Conservation (phyloP, 495 filamentous ascomycete genomes). For the Ramalina peruviana region DNA sequence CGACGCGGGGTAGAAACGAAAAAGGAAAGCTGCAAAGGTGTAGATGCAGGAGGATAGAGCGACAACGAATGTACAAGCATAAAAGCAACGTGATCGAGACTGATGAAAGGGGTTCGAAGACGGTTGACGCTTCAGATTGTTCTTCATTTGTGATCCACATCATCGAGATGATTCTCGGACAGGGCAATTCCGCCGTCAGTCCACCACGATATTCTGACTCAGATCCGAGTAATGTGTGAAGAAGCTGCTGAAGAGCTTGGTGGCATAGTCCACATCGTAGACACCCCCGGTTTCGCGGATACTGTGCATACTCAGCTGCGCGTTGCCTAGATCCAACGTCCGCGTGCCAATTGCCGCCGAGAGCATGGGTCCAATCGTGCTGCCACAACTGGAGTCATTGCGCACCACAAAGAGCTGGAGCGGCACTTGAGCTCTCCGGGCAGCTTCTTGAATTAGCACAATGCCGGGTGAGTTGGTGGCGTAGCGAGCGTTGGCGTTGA, state of each 20-base stretch:
- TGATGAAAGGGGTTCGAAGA: not conserved
- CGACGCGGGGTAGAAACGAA: too few relatives aligned
- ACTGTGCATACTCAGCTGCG: constrained; percentile 95
- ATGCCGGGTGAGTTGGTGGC: constrained; percentile 93
- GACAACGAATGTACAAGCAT: not conserved
- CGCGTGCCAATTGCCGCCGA: constrained; percentile 69
- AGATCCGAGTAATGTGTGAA: constrained; percentile 68
- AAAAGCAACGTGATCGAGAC: not conserved
- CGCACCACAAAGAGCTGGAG: constrained; percentile 91
- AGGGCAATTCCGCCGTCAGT: constrained; percentile 21
- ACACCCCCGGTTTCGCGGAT: constrained; percentile 84
- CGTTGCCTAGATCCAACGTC: constrained; percentile 86
- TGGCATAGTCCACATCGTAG: constrained; percentile 76
- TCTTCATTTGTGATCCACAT: not conserved
- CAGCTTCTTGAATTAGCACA: constrained; percentile 77
- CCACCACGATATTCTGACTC: constrained; percentile 68
- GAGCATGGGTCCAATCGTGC: constrained; percentile 94
- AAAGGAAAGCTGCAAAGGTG: too few relatives aligned
- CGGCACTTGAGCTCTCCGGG: constrained; percentile 53
- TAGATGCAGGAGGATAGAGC: too few relatives aligned
- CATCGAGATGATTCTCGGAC: too few relatives aligned
- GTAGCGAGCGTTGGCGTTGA: constrained; percentile 95
- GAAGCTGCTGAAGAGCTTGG: constrained; percentile 78
- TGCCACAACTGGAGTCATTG: constrained; percentile 87
- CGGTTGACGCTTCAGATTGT: not conserved